A percentile compares a stretch with the other conserved stretches of the same genome.
Evolutionary conservation across 805 yeast genomes (phyloP).

Genomic region (Saccharomycopsis javanensis): DNA sequence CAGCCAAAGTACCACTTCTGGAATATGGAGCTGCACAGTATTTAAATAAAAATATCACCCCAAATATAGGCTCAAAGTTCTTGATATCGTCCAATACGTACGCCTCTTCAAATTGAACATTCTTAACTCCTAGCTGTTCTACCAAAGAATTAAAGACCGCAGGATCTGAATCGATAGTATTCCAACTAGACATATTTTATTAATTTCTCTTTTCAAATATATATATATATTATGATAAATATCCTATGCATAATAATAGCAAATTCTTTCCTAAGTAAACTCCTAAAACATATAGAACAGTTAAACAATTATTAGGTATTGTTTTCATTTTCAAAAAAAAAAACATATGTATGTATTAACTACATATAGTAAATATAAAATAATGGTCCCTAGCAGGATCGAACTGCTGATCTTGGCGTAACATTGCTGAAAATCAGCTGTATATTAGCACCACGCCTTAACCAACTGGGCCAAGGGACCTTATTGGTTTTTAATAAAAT

Average conservation of each 20-base stretch:
- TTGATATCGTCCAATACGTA: conserved; percentile 37
- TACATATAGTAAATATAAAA: too few species aligned
- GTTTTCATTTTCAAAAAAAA: too few species aligned
- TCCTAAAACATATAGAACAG: too few species aligned
- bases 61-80: conserved; percentile 36
- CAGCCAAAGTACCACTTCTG: neutral
- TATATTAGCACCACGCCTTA: conserved; percentile 35
- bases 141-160: conserved; percentile 55
- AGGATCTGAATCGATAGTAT: conserved; percentile 57
- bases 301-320: too few species aligned
- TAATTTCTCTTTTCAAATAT: neutral
- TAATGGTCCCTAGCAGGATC: conserved; percentile 73
- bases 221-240: neutral
- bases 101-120: conserved; percentile 49
- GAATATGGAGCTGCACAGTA: conserved; percentile 29
- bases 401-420: conserved; percentile 64
- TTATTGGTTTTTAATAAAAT: too few species aligned
- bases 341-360: too few species aligned
- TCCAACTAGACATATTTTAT: conserved; percentile 32
- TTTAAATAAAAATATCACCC: conserved; percentile 55
- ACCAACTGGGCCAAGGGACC: conserved; percentile 39
- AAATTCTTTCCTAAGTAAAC: too few species aligned
- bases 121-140: conserved; percentile 42
- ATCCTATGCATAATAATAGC: neutral
- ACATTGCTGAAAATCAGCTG: conserved; percentile 4